These are phyloP conservation scores for Enteropsectra breve DNA, from an alignment of 371 early-diverging fungal species.

Conservation along the genomic window DNA sequence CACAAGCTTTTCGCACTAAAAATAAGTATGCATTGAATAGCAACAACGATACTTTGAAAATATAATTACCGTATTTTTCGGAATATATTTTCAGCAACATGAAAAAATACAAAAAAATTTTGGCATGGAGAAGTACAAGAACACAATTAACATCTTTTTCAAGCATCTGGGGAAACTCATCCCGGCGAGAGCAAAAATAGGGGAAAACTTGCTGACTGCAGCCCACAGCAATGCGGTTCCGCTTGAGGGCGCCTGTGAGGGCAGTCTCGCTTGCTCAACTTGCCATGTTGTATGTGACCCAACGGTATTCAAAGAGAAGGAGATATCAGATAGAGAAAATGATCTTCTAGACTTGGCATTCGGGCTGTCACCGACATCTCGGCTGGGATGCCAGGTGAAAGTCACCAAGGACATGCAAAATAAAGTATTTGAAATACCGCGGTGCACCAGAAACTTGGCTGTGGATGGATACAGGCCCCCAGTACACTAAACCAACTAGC, in stretches of 20 bases:
- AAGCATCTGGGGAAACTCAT: slow-evolving; percentile 3
- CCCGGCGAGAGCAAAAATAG: slow-evolving; percentile 64
- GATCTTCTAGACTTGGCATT: slow-evolving; percentile 96
- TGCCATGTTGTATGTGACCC: slow-evolving; percentile 84
- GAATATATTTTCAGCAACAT: too few relatives aligned
- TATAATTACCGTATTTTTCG: too few relatives aligned
- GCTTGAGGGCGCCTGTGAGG: slow-evolving; percentile 96
- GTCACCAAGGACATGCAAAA: slow-evolving; percentile 74
- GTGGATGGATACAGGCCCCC: slow-evolving; percentile 67
- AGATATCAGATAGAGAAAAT: slow-evolving; percentile 90
- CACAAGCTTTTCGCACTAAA: too few relatives aligned
- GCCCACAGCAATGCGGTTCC: slow-evolving; percentile 87
- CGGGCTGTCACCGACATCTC: slow-evolving; percentile 84
- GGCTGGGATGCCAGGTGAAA: slow-evolving; percentile 87
- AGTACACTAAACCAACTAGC: slow-evolving; percentile 56
- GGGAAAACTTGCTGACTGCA: slow-evolving; percentile 76
- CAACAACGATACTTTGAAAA: too few relatives aligned
- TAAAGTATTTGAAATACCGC: slow-evolving; percentile 75
- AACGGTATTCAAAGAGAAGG: slow-evolving; percentile 71
- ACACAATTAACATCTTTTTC: slow-evolving; percentile 31
- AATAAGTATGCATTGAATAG: too few relatives aligned
- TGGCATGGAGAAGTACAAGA: slow-evolving; percentile 3
- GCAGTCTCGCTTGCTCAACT: slow-evolving; percentile 63
- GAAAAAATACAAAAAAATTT: too few relatives aligned
- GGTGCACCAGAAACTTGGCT: slow-evolving; percentile 84